Evolutionary conservation across 805 yeast species (phyloP), one percentile per base, ranked within the genome.

Genomic region (Cyberlindnera galapagoensis): DNA sequence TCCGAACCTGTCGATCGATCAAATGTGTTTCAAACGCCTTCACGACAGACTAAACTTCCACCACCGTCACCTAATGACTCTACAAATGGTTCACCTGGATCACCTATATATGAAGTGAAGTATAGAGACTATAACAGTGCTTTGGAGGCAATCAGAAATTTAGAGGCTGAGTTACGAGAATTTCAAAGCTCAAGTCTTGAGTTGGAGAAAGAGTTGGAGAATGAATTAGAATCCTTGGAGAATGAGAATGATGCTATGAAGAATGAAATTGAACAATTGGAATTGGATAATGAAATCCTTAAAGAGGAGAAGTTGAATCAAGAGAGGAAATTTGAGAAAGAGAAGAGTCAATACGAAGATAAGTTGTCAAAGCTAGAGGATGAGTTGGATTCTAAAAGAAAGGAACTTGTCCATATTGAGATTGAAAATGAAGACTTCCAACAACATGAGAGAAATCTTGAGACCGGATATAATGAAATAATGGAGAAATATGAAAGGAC

Each of bases 181-280:
- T 64, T 67, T 35, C 65, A 63, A 36, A 52, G 46, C 15, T 61
- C 69, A 6, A 62, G 69, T 26, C 51, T 56, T 29, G 74, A 67
- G 39, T 49, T 67, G 23, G 73, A 67, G 43, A 51, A 49, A 24
- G 73, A 65, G 33, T 48, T 67, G 21, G 74, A 67, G 46, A 52
- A 54, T 34, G 72, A 68, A 37, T 34, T 49, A 36, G 49, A 47
- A 23, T 68, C 60, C 8, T 26, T 51, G 9, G 55, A 49, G 26
- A 20, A 28, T n/a, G 44, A 46, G 13, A 56, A 57, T 18, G 47
- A 39, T 9, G 34, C 30, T 12, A 26, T 54, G 20, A 40, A 42
- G 16, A 34, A 36, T 15, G 40, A 37, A 24, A 43, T 56, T 10
- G 40, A 33, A 4, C 26, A 37, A 10, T 31, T 57, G 10, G 34